Evolutionary conservation across 345 rosid genomes (phyloP).

Genomic region (Mangifera indica): DNA sequence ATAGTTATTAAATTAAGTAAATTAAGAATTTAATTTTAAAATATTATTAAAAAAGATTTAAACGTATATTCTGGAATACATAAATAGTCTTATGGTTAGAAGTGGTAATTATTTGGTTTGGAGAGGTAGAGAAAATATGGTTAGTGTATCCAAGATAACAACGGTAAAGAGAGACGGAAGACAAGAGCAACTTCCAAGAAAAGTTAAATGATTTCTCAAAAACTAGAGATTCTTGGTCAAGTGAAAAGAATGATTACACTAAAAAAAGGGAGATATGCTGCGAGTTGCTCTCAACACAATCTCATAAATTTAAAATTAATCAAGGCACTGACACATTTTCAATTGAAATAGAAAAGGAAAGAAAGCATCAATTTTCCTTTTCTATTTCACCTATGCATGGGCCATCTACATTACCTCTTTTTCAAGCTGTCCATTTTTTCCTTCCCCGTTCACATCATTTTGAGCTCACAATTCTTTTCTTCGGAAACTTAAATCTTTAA

Average conservation of each 20-base stretch:
- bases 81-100: no score
- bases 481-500: no score
- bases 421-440: conserved; percentile 12
- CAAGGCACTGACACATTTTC: conserved; percentile 20
- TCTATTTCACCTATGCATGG: not conserved
- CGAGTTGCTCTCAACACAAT: conserved; percentile 26
- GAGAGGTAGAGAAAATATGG: not conserved
- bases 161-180: not conserved
- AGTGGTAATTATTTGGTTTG: no score
- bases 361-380: not conserved
- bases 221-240: conserved; percentile 17
- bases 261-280: conserved; percentile 22
- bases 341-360: conserved; percentile 2
- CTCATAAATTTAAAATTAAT: not conserved
- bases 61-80: no score
- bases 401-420: not conserved
- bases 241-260: conserved; percentile 20
- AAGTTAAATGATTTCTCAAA: conserved; percentile 2
- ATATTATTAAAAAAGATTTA: no score
- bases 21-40: no score
- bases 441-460: conserved; percentile 4
- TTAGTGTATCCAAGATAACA: not conserved
- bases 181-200: conserved; percentile 5
- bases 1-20: no score
- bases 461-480: not conserved